Evolutionary conservation across 805 yeast species (phyloP).

Genomic region (Candida glaebosa): DNA sequence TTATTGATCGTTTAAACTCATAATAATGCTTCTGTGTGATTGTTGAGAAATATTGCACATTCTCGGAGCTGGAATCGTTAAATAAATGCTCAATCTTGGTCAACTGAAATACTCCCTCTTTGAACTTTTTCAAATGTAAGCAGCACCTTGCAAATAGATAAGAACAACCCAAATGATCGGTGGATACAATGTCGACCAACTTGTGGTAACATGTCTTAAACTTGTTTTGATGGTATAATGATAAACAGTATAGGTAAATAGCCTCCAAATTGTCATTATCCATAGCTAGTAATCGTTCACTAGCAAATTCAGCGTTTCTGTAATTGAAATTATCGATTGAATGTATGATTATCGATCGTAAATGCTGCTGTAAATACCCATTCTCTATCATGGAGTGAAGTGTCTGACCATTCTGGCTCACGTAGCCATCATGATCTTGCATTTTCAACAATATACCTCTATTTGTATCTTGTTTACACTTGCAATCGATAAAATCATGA

Average conservation of each 20-base stretch:
- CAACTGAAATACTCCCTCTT: slow-evolving; percentile 58
- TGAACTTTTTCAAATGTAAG: slow-evolving; percentile 47
- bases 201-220: slow-evolving; percentile 59
- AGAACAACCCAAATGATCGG: slow-evolving; percentile 66
- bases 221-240: slow-evolving; percentile 55
- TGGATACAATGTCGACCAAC: slow-evolving; percentile 33
- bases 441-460: not conserved
- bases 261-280: slow-evolving; percentile 56
- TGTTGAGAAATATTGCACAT: slow-evolving; percentile 13
- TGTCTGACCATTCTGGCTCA: not conserved
- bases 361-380: slow-evolving; percentile 30
- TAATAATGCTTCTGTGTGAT: slow-evolving; percentile 27
- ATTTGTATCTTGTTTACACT: not conserved
- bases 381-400: not conserved
- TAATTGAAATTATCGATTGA: slow-evolving; percentile 67
- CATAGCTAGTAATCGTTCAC: slow-evolving; percentile 74
- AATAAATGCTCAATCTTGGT: slow-evolving; percentile 27
- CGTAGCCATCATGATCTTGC: slow-evolving; percentile 2
- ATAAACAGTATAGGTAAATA: slow-evolving; percentile 65
- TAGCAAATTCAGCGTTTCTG: slow-evolving; percentile 78
- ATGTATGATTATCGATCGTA: slow-evolving; percentile 61
- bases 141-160: slow-evolving; percentile 73
- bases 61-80: slow-evolving; percentile 17
- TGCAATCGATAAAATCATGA: not conserved
- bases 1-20: slow-evolving; percentile 33